Evolutionary conservation across 1,139 yeast genomes (phyloP).

Genomic region (Suhomyces choctaworum): DNA sequence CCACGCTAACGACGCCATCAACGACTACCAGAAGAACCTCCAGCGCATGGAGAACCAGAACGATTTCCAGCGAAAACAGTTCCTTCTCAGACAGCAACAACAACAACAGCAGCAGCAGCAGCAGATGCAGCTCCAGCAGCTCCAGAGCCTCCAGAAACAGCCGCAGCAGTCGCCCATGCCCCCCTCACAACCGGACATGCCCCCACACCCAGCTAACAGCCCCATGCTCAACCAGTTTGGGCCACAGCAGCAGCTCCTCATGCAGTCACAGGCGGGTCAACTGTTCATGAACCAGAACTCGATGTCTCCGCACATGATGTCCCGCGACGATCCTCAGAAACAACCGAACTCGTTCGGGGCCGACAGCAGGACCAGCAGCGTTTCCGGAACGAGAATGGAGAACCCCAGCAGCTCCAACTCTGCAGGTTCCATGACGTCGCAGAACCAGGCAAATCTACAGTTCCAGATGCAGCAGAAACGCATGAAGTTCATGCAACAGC

Average conservation of each 20-base stretch:
- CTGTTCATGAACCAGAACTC: background rate
- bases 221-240: constrained; percentile 1
- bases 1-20: constrained; percentile 18
- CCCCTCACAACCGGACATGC: constrained; percentile 2
- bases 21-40: constrained; percentile 28
- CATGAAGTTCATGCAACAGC: constrained; percentile 18
- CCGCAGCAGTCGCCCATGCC: constrained; percentile 5
- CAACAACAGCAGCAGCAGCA: constrained; percentile 2
- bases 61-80: constrained; percentile 27
- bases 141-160: constrained; percentile 4
- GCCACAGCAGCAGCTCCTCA: constrained; percentile 1
- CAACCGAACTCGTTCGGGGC: background rate
- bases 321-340: constrained; percentile 3
- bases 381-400: constrained; percentile 1
- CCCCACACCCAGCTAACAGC: too few relatives aligned
- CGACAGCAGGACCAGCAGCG: constrained; percentile 8
- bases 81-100: constrained; percentile 21
- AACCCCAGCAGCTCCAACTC: constrained; percentile 4
- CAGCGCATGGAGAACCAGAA: constrained; percentile 31
- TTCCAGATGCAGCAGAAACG: constrained; percentile 19
- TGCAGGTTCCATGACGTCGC: background rate
- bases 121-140: constrained; percentile 3
- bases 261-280: background rate
- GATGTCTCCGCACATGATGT: constrained; percentile 8
- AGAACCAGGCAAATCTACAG: constrained; percentile 16